phyloP scores from a whole-genome alignment of 192 early-diverging fungal species.

The Linnemannia zychae region DNA sequence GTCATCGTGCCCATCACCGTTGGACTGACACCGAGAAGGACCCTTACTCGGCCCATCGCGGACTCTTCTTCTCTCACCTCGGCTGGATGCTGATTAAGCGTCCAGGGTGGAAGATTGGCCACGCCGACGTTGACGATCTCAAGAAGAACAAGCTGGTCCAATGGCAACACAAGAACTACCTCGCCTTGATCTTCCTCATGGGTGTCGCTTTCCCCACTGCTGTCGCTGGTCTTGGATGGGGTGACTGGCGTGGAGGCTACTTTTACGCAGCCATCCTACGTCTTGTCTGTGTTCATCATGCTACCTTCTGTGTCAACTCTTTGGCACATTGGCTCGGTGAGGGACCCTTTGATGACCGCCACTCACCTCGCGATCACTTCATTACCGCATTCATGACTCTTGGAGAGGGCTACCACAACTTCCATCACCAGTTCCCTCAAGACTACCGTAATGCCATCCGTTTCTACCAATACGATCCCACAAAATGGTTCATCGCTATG shows the following conservation, averaged over 20 bases:
- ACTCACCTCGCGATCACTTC: constrained; percentile 88
- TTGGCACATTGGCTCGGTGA: constrained; percentile 86
- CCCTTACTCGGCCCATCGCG: constrained; percentile 85
- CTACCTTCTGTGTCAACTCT: constrained; percentile 92
- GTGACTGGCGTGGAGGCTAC: constrained; percentile 84
- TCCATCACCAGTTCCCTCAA: constrained; percentile 90
- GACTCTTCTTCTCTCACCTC: constrained; percentile 86
- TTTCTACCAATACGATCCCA: constrained; percentile 87
- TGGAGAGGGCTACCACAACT: constrained; percentile 92
- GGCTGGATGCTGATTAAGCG: constrained; percentile 91
- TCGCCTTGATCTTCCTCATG: constrained; percentile 76
- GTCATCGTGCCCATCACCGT: constrained; percentile 90
- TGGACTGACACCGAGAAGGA: constrained; percentile 91
- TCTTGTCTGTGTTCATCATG: constrained; percentile 86
- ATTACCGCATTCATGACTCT: constrained; percentile 85
- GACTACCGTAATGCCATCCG: constrained; percentile 90
- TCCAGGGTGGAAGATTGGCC: constrained; percentile 79
- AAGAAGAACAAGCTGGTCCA: constrained; percentile 78
- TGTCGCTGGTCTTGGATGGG: constrained; percentile 88
- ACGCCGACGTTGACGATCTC: constrained; percentile 86
- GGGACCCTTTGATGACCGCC: constrained; percentile 85
- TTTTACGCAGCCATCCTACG: constrained; percentile 83
- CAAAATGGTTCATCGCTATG: constrained; percentile 86
- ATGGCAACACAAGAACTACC: constrained; percentile 87
- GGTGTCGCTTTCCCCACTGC: constrained; percentile 85